These are phyloP conservation scores for Melastoma malabathricum DNA, from an alignment of 345 rosid genomes.

Conservation along the genomic window DNA sequence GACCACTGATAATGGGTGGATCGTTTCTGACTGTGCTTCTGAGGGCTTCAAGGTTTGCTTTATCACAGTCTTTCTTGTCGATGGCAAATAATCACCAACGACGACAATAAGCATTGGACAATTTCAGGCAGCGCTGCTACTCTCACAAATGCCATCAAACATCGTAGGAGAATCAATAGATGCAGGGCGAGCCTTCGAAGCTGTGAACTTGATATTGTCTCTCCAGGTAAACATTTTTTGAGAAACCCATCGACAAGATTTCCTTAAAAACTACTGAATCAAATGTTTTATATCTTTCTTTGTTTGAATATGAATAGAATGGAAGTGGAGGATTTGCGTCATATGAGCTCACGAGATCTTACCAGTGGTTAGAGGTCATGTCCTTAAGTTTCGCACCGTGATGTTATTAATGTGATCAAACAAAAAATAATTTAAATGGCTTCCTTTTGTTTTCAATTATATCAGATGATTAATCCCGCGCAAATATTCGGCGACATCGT, in stretches of 20 bases:
- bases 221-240: conserved; percentile 29
- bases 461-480: conserved; percentile 58
- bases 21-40: conserved; percentile 47
- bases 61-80: neutral
- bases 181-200: conserved; percentile 26
- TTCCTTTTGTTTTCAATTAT: neutral
- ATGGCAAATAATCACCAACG: neutral
- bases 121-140: conserved; percentile 34
- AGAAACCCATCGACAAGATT: neutral
- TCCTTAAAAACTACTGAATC: too few relatives aligned
- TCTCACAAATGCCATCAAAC: conserved; percentile 26
- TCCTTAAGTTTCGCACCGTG: neutral
- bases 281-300: neutral
- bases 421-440: neutral
- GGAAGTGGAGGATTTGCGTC: conserved; percentile 63
- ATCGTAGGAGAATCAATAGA: conserved; percentile 35
- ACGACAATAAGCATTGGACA: neutral
- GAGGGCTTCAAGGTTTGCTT: conserved; percentile 44
- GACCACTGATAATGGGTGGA: conserved; percentile 53
- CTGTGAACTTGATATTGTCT: conserved; percentile 41
- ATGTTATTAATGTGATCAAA: neutral
- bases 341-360: conserved; percentile 67
- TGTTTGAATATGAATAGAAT: conserved; percentile 20
- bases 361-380: conserved; percentile 47
- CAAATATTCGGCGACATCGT: conserved; percentile 53